Evolutionary conservation across 1,284 basidiomycete species (phyloP), one percentile per base, ranked within the genome.

Genomic region (Cryptococcus hybrid): DNA sequence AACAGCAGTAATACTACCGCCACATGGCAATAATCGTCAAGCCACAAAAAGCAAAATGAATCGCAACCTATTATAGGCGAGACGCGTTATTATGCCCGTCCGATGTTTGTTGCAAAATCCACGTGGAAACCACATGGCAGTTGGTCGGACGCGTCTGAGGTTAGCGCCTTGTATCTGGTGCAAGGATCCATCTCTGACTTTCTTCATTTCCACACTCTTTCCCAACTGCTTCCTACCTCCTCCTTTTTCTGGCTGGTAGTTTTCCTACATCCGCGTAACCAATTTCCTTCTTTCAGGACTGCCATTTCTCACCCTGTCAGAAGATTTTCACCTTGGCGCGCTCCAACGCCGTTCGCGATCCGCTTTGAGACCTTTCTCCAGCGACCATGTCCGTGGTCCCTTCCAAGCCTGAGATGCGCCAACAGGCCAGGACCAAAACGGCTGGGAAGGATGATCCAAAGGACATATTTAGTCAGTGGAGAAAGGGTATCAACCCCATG

Each of bases 401-500:
- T 18, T n/a, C 50, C 37, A 55, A 52, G 7, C 43, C 43, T 39
- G 47, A 57, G 9, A 35, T 15, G 13, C 12, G 50, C 12, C 43
- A 51, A 4, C 47, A 50, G 39, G 46, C 40, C 11, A 24, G 39
- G n/a, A 39, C 9, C n/a, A 38, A 34, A 12, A 7, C 5, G 7
- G 15, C 13, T 13, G 34, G 45, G 15, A 18, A 40, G 38, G 39
- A 40, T 7, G 18, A 49, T 24, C 39, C 48, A 8, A 49, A 42
- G 24, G 57, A 59, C 39, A 52, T 59, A 3, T 59, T 59, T 44
- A 59, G 44, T 37, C 40, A 55, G 7, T 59, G 58, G 58, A 48
- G 55, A 15, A 56, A 54, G 36, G 51, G 50, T 7, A 43, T 55
- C 6, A 54, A 53, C 4, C 24, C 49, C n/a, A 43, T 18, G 36